Conservation (phyloP, 305 asterid genomes). For the Nicotiana rustica region DNA sequence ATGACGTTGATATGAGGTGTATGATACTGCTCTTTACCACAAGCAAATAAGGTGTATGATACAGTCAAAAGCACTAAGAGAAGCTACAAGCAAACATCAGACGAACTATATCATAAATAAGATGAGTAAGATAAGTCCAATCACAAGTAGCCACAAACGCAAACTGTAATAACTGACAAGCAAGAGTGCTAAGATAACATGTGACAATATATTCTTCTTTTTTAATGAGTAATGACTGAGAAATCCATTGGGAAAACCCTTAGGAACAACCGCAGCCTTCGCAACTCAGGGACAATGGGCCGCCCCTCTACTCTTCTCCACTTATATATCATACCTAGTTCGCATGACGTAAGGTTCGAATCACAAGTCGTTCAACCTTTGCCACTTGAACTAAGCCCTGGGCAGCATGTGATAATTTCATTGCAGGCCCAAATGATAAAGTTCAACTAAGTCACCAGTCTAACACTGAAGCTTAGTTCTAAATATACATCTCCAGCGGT, state of each 20-base stretch:
- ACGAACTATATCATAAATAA: not conserved
- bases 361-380: too few relatives aligned
- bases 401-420: not conserved
- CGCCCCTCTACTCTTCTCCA: too few relatives aligned
- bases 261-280: too few relatives aligned
- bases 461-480: not conserved
- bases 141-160: not conserved
- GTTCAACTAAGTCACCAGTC: not conserved
- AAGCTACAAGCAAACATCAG: constrained; percentile 15
- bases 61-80: constrained; percentile 26
- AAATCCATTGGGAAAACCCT: too few relatives aligned
- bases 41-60: not conserved
- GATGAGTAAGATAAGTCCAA: constrained; percentile 6
- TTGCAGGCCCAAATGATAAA: constrained; percentile 13
- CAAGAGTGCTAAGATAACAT: not conserved
- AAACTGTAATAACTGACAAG: constrained; percentile 14
- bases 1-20: too few relatives aligned
- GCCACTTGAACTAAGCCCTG: too few relatives aligned
- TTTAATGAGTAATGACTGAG: too few relatives aligned
- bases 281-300: too few relatives aligned
- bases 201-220: not conserved
- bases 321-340: too few relatives aligned
- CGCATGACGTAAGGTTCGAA: too few relatives aligned
- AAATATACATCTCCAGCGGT: not conserved
- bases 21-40: not conserved